These are phyloP conservation scores for Graphilbum sp. DNA, from an alignment of 2,329 filamentous ascomycete genomes.

Conservation along the genomic window DNA sequence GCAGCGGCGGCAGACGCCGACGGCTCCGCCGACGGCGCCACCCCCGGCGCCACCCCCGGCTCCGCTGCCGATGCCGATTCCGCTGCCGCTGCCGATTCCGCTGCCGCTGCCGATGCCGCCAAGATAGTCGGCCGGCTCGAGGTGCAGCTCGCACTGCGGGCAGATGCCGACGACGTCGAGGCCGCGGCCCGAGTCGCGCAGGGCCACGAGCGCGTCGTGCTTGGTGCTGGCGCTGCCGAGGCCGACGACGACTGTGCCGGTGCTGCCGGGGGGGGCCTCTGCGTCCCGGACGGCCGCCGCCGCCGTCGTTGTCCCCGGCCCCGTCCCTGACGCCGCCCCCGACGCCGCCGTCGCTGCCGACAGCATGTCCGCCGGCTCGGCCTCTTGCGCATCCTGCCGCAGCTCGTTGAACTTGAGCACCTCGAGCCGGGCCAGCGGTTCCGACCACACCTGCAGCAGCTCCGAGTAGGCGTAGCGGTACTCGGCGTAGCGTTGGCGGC, in stretches of 20 bases:
- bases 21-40: constrained; percentile 15
- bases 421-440: constrained; percentile 45
- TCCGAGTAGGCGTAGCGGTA: constrained; percentile 54
- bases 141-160: constrained; percentile 42
- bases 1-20: constrained; percentile 35
- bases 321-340: too few relatives aligned
- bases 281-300: too few relatives aligned
- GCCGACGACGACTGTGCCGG: too few relatives aligned
- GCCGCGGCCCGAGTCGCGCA: constrained; percentile 36
- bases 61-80: constrained; percentile 8
- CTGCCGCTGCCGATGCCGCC: constrained; percentile 8
- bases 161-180: constrained; percentile 49
- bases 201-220: constrained; percentile 31
- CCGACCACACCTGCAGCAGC: constrained; percentile 49
- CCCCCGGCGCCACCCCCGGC: neutral
- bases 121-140: constrained; percentile 37
- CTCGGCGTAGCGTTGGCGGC: constrained; percentile 30
- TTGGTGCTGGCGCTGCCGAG: constrained; percentile 4
- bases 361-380: too few relatives aligned
- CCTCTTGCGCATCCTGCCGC: constrained; percentile 30
- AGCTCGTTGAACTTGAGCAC: constrained; percentile 54
- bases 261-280: too few relatives aligned
- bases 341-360: too few relatives aligned
- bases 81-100: neutral
- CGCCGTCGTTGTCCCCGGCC: too few relatives aligned